Evolutionary conservation across 2,329 filamentous ascomycete species (phyloP).

Genomic region (Colletotrichum siamense): DNA sequence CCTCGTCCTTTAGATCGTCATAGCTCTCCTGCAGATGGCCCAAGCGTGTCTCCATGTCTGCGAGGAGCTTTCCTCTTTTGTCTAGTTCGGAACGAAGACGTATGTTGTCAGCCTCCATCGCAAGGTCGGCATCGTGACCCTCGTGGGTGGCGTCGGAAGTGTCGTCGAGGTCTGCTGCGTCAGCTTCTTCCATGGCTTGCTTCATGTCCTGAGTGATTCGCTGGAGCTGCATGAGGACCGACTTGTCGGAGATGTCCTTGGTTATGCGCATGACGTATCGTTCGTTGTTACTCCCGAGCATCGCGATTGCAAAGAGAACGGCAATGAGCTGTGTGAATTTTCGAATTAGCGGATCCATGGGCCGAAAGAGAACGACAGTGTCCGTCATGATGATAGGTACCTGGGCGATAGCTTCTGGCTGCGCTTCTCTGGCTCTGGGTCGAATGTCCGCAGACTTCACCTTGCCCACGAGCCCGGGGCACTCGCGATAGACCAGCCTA

Average conservation of each 20-base stretch:
- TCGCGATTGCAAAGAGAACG: slow-evolving; percentile 65
- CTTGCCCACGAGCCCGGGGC: slow-evolving; percentile 56
- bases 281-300: slow-evolving; percentile 62
- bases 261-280: slow-evolving; percentile 55
- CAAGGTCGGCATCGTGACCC: slow-evolving; percentile 58
- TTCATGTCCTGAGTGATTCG: slow-evolving; percentile 49
- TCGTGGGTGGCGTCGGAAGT: slow-evolving; percentile 43
- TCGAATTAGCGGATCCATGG: slow-evolving; percentile 25
- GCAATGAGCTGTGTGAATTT: slow-evolving; percentile 60
- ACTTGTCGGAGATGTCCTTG: slow-evolving; percentile 35
- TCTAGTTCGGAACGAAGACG: slow-evolving; percentile 57
- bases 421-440: slow-evolving; percentile 61
- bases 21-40: slow-evolving; percentile 67
- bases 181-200: slow-evolving; percentile 35
- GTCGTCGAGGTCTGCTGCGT: slow-evolving; percentile 41
- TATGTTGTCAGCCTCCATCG: slow-evolving; percentile 61
- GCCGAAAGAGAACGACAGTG: neutral
- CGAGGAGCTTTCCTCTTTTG: slow-evolving; percentile 59
- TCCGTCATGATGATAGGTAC: slow-evolving; percentile 34
- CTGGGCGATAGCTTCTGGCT: slow-evolving; percentile 59
- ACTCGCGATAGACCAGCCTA: slow-evolving; percentile 60
- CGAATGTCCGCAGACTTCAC: slow-evolving; percentile 62
- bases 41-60: slow-evolving; percentile 63
- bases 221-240: slow-evolving; percentile 51
- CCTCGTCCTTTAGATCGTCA: slow-evolving; percentile 69